Evolutionary conservation across 352 stramenopile genomes (phyloP), one percentile per base, ranked within the genome.

Genomic region (Phytophthora megakarya): DNA sequence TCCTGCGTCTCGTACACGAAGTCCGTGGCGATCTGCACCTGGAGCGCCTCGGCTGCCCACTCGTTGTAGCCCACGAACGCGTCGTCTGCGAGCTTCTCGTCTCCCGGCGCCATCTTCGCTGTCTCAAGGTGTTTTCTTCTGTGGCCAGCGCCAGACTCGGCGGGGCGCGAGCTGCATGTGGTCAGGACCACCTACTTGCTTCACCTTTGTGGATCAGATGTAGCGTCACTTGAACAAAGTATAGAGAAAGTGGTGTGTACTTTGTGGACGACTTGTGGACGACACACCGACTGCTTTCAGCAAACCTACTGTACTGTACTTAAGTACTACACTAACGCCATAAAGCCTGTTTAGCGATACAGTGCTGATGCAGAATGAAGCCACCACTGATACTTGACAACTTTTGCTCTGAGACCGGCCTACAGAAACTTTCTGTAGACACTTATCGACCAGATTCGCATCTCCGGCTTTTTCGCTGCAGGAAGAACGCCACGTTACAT

Each of bases 1-100:
- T 65, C 56, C 46, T 73, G 65, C 21, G 70, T 70, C 70, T 94
- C 86, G 72, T 94, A 94, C 44, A 94, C 86, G 63, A 94, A 94
- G 73, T 92, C 86, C 8, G 81, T 92, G 35, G 69, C 75, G 25
- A 92, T 71, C 38, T 66, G 56, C 54, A 92, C 82, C 39, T 80
- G 67, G 28, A 93, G 78, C 44, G 54, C 35, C 42, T 72, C 58
- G 12, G 57, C 45, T 3, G 85, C 85, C 85, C 85, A 93, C 70
- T 90, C 83, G 53, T 93, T 88, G 65, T 89, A 94, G 35, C 85
- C 83, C n/a, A 92, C 66, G 40, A 87, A 85, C 18, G 55, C 70
- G 49, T 76, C 69, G 19, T 35, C 30, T 35, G 30, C 30, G 10
- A 16, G 1, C 23, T 73, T 61, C 22, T 70, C 60, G 37, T 70